A percentile compares a stretch with the other conserved stretches of the same genome.
Evolutionary conservation across 2,329 filamentous ascomycete genomes (phyloP).

Genomic region (Endocalyx cinctus): DNA sequence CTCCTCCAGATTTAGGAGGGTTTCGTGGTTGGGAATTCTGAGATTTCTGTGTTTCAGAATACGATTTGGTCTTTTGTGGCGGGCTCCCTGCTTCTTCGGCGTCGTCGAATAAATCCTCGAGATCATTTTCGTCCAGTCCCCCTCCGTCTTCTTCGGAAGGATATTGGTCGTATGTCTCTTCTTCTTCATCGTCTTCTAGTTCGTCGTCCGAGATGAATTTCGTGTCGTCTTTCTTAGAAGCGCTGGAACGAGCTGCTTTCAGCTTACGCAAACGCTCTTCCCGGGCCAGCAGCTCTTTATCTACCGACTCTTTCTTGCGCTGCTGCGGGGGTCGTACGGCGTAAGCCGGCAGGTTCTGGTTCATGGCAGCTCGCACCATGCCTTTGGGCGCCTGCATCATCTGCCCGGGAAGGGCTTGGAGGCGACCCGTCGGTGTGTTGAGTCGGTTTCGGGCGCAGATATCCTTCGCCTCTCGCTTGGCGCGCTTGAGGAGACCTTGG

Average conservation of each 20-base stretch:
- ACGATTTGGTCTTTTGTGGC: too few species aligned
- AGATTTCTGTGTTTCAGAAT: too few species aligned
- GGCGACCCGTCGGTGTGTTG: conserved; percentile 32
- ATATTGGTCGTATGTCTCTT: conserved; percentile 6
- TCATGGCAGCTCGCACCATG: conserved; percentile 53
- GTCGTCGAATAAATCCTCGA: conserved; percentile 19
- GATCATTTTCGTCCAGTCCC: conserved; percentile 17
- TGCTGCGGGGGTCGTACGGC: conserved; percentile 15
- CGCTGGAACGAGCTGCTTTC: too few species aligned
- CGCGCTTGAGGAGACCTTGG: conserved; percentile 51
- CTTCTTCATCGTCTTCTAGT: conserved; percentile 24
- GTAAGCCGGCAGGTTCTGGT: conserved; percentile 30
- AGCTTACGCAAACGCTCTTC: conserved; percentile 32
- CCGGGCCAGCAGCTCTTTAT: conserved; percentile 27
- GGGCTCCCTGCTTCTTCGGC: conserved; percentile 5
- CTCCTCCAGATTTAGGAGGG: too few species aligned
- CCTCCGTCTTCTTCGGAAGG: conserved; percentile 9
- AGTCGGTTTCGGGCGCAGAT: conserved; percentile 45
- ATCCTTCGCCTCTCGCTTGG: conserved; percentile 52
- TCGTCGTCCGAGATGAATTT: conserved; percentile 38
- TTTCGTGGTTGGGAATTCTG: too few species aligned
- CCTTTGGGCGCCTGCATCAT: conserved; percentile 46
- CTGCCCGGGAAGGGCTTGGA: conserved; percentile 30
- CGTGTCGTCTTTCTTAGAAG: too few species aligned
- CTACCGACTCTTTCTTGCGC: conserved; percentile 8